Evolutionary conservation across 352 stramenopile species (phyloP).

Genomic region (Peronospora tabacina): DNA sequence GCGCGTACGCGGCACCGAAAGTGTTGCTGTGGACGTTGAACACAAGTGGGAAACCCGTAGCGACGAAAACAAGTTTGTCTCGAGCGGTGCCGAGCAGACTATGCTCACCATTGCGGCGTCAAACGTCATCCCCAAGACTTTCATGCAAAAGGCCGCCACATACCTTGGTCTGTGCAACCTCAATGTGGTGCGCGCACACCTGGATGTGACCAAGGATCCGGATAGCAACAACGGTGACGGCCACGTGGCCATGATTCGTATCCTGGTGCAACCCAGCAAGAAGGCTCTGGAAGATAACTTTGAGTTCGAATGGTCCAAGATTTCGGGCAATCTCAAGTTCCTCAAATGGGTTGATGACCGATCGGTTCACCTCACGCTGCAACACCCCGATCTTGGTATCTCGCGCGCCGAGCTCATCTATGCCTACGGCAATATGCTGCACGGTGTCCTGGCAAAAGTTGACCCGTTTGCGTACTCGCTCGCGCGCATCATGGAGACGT

Average conservation of each 20-base stretch:
- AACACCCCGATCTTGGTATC: conserved; percentile 88
- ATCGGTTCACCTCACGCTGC: conserved; percentile 64
- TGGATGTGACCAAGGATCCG: conserved; percentile 91
- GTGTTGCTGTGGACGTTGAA: conserved; percentile 71
- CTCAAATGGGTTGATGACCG: conserved; percentile 83
- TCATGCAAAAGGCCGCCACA: conserved; percentile 73
- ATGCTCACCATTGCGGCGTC: conserved; percentile 80
- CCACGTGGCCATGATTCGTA: conserved; percentile 74
- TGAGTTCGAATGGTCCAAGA: conserved; percentile 75
- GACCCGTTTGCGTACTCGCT: conserved; percentile 93
- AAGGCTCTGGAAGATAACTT: conserved; percentile 41
- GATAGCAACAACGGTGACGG: conserved; percentile 44
- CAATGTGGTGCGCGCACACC: conserved; percentile 91
- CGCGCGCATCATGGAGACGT: conserved; percentile 89
- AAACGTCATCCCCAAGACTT: conserved; percentile 79
- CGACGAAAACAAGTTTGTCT: conserved; percentile 76
- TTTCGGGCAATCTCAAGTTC: conserved; percentile 84
- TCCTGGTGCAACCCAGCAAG: conserved; percentile 66
- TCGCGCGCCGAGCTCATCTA: conserved; percentile 92
- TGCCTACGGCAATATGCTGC: conserved; percentile 91
- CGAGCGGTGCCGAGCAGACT: conserved; percentile 45
- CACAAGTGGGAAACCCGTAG: conserved; percentile 74
- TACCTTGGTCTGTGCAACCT: conserved; percentile 91
- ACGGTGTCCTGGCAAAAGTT: conserved; percentile 91
- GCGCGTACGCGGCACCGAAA: conserved; percentile 60